A percentile compares a stretch with the other conserved stretches of the same genome.
Conservation (phyloP, 2,329 filamentous ascomycete species). For the Fusarium lateritium region DNA sequence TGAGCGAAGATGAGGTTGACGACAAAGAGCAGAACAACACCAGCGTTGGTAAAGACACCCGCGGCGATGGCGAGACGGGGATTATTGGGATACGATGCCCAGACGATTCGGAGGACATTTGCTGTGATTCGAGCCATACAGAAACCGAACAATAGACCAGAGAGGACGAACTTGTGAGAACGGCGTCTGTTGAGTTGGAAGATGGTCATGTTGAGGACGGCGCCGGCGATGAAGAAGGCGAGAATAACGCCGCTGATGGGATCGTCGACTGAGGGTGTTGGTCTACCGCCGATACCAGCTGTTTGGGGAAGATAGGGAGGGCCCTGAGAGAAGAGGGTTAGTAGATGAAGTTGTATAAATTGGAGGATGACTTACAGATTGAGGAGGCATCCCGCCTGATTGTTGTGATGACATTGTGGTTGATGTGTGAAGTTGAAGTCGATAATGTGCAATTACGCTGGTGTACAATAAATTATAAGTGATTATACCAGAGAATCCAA, state of each 20-base stretch:
- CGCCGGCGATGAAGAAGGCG: constrained; percentile 68
- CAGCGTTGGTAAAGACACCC: constrained; percentile 79
- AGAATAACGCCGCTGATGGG: constrained; percentile 77
- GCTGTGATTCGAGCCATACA: constrained; percentile 69
- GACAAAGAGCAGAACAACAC: constrained; percentile 81
- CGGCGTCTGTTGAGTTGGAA: constrained; percentile 64
- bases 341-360: constrained; percentile 6
- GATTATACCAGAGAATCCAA: not conserved
- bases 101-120: constrained; percentile 67
- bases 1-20: constrained; percentile 84
- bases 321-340: constrained; percentile 43
- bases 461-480: not conserved
- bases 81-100: constrained; percentile 61
- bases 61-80: constrained; percentile 69
- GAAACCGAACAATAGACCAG: constrained; percentile 70
- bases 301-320: constrained; percentile 58
- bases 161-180: constrained; percentile 73
- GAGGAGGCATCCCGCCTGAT: constrained; percentile 22
- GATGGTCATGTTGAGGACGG: constrained; percentile 70
- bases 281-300: constrained; percentile 70
- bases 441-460: not conserved
- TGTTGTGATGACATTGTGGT: constrained; percentile 37
- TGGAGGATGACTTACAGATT: constrained; percentile 26
- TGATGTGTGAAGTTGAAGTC: not conserved
- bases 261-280: constrained; percentile 71